Evolutionary conservation across 192 early-diverging fungal genomes (phyloP).

Genomic region (Physocladia obscura): DNA sequence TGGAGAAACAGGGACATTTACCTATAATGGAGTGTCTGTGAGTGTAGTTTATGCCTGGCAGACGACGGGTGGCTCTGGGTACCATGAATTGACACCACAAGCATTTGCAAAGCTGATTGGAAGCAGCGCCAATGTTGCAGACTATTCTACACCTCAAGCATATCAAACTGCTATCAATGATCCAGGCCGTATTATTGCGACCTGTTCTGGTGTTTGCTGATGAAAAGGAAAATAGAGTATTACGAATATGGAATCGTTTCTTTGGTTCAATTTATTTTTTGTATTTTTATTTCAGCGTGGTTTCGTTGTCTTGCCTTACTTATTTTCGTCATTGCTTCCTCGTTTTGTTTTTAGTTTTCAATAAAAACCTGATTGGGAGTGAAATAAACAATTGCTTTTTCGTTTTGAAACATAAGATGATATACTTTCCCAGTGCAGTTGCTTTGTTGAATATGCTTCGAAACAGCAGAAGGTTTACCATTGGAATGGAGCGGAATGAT

Average conservation of each 20-base stretch:
- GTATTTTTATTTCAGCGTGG: no score
- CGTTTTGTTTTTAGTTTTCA: no score
- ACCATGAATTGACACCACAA: conserved; percentile 9
- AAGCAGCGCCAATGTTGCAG: neutral
- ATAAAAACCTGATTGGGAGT: no score
- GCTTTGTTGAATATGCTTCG: no score
- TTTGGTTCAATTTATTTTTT: neutral
- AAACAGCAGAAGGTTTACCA: no score
- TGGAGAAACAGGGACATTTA: conserved; percentile 9
- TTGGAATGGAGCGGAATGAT: no score
- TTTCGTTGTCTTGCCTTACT: no score
- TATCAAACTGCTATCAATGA: conserved; percentile 14
- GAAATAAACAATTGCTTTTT: no score
- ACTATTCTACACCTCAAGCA: neutral
- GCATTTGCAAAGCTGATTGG: conserved; percentile 22
- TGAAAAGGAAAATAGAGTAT: neutral
- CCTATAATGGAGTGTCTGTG: conserved; percentile 19
- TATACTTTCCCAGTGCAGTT: no score
- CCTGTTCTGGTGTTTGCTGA: neutral
- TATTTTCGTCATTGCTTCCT: no score
- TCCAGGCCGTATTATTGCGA: conserved; percentile 1
- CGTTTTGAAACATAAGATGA: no score
- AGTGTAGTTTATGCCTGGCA: conserved; percentile 17
- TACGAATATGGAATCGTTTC: neutral
- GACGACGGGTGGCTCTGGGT: conserved; percentile 11